Conservation (phyloP, 2,329 filamentous ascomycete genomes). For the Xylaria sp. region DNA sequence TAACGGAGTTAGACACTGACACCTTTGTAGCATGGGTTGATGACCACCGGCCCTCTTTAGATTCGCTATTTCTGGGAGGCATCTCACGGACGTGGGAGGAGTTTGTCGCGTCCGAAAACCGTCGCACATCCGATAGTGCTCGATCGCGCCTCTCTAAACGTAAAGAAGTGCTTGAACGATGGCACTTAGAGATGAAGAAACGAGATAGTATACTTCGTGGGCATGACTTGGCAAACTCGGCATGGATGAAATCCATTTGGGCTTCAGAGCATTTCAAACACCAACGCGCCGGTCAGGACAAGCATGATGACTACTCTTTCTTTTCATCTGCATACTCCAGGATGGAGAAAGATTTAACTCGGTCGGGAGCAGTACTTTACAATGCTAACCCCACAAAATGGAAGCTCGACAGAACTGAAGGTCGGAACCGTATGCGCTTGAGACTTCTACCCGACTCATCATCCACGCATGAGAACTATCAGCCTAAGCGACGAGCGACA, state of each 20-base stretch:
- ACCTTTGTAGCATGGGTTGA: conserved; percentile 91
- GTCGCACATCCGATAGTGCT: conserved; percentile 78
- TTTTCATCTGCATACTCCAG: conserved; percentile 79
- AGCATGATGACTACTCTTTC: conserved; percentile 88
- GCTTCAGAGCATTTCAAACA: conserved; percentile 91
- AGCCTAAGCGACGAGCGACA: conserved; percentile 78
- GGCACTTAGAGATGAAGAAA: conserved; percentile 75
- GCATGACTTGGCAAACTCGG: conserved; percentile 87
- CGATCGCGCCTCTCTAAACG: conserved; percentile 76
- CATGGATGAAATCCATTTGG: conserved; percentile 97
- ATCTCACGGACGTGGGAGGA: conserved; percentile 88
- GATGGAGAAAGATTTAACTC: conserved; percentile 79
- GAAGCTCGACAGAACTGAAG: conserved; percentile 95
- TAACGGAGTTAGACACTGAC: conserved; percentile 89
- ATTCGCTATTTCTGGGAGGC: conserved; percentile 82
- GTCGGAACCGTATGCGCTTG: conserved; percentile 92
- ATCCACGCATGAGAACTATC: conserved; percentile 76
- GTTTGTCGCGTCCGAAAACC: conserved; percentile 85
- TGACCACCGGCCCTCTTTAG: conserved; percentile 79
- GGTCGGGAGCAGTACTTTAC: conserved; percentile 84
- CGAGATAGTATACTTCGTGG: conserved; percentile 77
- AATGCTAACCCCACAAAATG: conserved; percentile 74
- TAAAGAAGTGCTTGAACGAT: conserved; percentile 82
- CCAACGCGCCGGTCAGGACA: conserved; percentile 88
- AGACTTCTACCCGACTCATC: conserved; percentile 83